A percentile compares a stretch with the other conserved stretches of the same genome.
These are phyloP conservation scores for Leersia perrieri DNA, from an alignment of 176 grass and related monocot species.

Conservation along the genomic window DNA sequence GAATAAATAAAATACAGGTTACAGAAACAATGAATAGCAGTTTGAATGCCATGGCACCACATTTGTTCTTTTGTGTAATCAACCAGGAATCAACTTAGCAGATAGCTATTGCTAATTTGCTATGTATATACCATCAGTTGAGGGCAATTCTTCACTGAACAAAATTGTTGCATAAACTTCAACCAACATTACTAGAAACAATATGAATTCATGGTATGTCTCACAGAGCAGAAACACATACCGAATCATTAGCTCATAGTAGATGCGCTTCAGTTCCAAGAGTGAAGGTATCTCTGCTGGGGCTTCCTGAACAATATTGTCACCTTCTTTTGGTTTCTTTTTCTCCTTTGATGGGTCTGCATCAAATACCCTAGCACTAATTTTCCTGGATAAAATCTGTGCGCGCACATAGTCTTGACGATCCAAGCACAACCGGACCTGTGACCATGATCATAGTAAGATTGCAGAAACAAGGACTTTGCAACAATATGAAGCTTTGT, in stretches of 20 bases:
- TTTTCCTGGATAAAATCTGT: constrained; percentile 95
- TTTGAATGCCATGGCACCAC: neutral
- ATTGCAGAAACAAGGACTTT: neutral
- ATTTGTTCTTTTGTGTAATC: neutral
- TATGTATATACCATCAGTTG: neutral
- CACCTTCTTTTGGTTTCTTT: constrained; percentile 91
- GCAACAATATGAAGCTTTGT: neutral
- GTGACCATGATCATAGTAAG: constrained; percentile 8
- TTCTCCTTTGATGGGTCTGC: constrained; percentile 82
- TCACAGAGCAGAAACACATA: constrained; percentile 36
- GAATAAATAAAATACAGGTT: neutral
- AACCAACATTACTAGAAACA: neutral
- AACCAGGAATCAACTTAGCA: neutral
- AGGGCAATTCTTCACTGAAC: neutral
- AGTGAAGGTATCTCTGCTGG: constrained; percentile 83
- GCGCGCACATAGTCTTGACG: constrained; percentile 84
- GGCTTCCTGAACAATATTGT: constrained; percentile 83
- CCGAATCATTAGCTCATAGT: constrained; percentile 92
- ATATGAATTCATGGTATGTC: neutral
- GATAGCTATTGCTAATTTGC: neutral
- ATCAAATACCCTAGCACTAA: constrained; percentile 83
- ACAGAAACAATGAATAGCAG: neutral
- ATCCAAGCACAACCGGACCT: constrained; percentile 91
- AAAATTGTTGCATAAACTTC: neutral
- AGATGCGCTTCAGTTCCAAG: constrained; percentile 85